These are phyloP conservation scores for Ceratobasidium sp. DNA, from an alignment of 1,284 basidiomycete species.

Conservation along the genomic window DNA sequence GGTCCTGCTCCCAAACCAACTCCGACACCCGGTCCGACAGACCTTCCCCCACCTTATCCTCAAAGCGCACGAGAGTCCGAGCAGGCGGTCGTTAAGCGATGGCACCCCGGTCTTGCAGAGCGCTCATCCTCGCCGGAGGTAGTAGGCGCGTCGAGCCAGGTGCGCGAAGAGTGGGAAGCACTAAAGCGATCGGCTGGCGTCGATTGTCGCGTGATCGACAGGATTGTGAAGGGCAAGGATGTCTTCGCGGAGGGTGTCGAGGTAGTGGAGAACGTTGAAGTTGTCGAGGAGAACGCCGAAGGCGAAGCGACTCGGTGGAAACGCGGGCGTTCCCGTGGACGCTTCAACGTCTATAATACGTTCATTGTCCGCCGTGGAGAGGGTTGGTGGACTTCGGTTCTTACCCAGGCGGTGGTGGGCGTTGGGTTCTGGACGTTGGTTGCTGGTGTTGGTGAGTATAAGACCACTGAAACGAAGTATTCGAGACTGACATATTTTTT, in stretches of 20 bases:
- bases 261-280: constrained; percentile 44
- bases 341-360: constrained; percentile 86
- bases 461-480: too few species aligned
- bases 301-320: constrained; percentile 23
- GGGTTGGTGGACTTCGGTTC: constrained; percentile 40
- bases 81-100: constrained; percentile 71
- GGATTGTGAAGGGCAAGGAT: constrained; percentile 65
- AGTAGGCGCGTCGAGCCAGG: constrained; percentile 61
- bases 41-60: constrained; percentile 79
- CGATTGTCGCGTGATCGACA: constrained; percentile 81
- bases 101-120: constrained; percentile 68
- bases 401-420: constrained; percentile 45
- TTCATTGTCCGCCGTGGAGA: constrained; percentile 70
- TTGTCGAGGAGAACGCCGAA: constrained; percentile 32
- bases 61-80: constrained; percentile 64
- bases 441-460: constrained; percentile 38
- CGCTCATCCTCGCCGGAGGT: constrained; percentile 53
- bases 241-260: neutral
- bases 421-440: constrained; percentile 45
- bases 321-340: constrained; percentile 54
- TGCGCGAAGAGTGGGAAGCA: constrained; percentile 76
- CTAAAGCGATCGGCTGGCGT: constrained; percentile 82
- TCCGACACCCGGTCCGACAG: constrained; percentile 57
- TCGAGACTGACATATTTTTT: constrained; percentile 19
- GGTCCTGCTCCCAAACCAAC: constrained; percentile 54